Conservation (phyloP, 2,329 filamentous ascomycete species). For the Penicillium vulpinum region DNA sequence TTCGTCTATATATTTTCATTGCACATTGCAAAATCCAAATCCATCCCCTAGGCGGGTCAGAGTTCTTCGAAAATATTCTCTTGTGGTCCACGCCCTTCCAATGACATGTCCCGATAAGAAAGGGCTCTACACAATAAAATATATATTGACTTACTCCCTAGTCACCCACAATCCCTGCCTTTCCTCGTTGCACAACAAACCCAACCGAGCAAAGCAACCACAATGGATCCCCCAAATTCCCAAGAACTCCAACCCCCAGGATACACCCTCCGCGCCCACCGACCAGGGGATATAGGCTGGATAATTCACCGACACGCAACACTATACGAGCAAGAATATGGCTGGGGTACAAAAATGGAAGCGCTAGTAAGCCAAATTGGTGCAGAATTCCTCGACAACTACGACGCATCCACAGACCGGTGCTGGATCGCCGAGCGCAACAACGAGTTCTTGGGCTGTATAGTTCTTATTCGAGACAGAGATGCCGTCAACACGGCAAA, state of each 20-base stretch:
- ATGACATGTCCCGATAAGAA: neutral
- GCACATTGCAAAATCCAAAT: neutral
- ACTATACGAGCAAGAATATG: conserved; percentile 19
- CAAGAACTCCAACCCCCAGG: neutral
- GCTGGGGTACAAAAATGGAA: conserved; percentile 17
- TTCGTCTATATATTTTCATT: neutral
- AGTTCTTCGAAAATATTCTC: neutral
- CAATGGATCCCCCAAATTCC: neutral
- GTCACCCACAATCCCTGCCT: neutral
- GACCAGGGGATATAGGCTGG: conserved; percentile 19
- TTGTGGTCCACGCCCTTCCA: neutral
- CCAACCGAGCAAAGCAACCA: neutral
- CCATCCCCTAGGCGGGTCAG: neutral
- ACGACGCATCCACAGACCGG: conserved; percentile 16
- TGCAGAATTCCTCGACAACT: conserved; percentile 17
- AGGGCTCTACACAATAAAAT: neutral
- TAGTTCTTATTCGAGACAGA: conserved; percentile 19
- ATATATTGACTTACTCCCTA: neutral
- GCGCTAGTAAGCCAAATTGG: conserved; percentile 14
- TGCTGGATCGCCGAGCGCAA: conserved; percentile 24
- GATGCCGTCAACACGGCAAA: conserved; percentile 1
- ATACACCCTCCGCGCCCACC: conserved; percentile 16
- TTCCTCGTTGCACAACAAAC: neutral
- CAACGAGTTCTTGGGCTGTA: conserved; percentile 14
- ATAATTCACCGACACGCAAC: conserved; percentile 20